These are phyloP conservation scores for Phoenix roebelenii DNA, from an alignment of 176 grass and related monocot genomes.

Conservation along the genomic window DNA sequence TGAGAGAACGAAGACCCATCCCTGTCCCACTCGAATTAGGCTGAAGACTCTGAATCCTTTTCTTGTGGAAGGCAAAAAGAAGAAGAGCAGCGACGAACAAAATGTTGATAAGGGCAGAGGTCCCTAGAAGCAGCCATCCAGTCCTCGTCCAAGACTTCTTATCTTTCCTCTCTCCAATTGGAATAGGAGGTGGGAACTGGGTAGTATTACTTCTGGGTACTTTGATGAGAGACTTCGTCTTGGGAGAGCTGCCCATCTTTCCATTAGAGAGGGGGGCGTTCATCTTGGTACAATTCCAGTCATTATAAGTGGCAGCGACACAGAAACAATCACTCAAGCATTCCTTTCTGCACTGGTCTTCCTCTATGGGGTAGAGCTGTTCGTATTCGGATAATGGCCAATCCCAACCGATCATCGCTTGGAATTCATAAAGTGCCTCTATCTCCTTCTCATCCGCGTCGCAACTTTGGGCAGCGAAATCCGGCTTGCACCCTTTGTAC, in stretches of 20 bases:
- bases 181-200: neutral
- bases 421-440: conserved; percentile 20
- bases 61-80: too few relatives aligned
- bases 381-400: neutral
- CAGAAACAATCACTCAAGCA: conserved; percentile 7
- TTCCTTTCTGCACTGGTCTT: neutral
- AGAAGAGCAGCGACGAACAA: too few relatives aligned
- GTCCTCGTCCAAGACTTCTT: neutral
- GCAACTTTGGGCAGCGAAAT: conserved; percentile 38
- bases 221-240: conserved; percentile 1
- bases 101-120: neutral
- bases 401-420: neutral
- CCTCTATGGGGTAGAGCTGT: neutral
- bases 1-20: too few relatives aligned
- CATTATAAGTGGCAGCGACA: neutral
- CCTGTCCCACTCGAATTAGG: too few relatives aligned
- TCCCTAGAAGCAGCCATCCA: neutral
- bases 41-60: too few relatives aligned
- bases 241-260: neutral
- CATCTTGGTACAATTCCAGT: neutral
- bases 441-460: conserved; percentile 20
- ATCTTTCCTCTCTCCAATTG: neutral
- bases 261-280: conserved; percentile 7
- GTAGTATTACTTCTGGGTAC: neutral
- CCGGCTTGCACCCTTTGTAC: conserved; percentile 33